Percentiles rank a stretch among this genome's conserved stretches.
These are phyloP conservation scores for Diaporthe sp. DNA, from an alignment of 2,329 filamentous ascomycete species.

Conservation along the genomic window DNA sequence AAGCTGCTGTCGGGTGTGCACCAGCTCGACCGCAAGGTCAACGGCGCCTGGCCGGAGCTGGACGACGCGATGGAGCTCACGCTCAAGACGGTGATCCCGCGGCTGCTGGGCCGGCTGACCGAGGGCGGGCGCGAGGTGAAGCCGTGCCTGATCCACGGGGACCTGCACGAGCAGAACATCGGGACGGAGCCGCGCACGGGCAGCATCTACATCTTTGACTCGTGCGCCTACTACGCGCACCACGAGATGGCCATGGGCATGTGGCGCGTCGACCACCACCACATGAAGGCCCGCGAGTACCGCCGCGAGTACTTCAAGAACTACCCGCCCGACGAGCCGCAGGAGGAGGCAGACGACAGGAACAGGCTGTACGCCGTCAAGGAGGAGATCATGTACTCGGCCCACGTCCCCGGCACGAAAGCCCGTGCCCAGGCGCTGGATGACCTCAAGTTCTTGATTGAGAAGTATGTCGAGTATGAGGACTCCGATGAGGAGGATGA, in stretches of 20 bases:
- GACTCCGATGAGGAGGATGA: conserved; percentile 17
- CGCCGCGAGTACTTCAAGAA: conserved; percentile 40
- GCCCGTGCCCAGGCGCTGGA: conserved; percentile 28
- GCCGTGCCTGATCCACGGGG: conserved; percentile 54
- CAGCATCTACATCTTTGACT: conserved; percentile 54
- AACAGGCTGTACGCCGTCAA: conserved; percentile 38
- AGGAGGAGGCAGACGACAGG: conserved; percentile 39
- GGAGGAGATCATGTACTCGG: conserved; percentile 38
- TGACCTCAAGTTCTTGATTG: conserved; percentile 26
- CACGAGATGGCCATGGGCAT: conserved; percentile 54
- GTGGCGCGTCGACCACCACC: conserved; percentile 47
- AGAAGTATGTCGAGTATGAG: conserved; percentile 31
- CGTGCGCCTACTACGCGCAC: conserved; percentile 55
- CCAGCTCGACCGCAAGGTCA: conserved; percentile 48
- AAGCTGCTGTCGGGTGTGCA: conserved; percentile 50
- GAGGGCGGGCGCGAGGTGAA: conserved; percentile 47
- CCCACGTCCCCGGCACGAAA: conserved; percentile 29
- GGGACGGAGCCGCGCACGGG: conserved; percentile 50
- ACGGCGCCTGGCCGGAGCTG: conserved; percentile 49
- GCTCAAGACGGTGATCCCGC: conserved; percentile 42
- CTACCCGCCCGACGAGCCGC: conserved; percentile 35
- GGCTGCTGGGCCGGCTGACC: conserved; percentile 50
- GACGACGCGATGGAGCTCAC: conserved; percentile 44
- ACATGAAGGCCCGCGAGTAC: conserved; percentile 36
- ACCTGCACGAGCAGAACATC: conserved; percentile 58